Conservation (phyloP, 176 grass and related monocot species). For the Panicum miliaceum region DNA sequence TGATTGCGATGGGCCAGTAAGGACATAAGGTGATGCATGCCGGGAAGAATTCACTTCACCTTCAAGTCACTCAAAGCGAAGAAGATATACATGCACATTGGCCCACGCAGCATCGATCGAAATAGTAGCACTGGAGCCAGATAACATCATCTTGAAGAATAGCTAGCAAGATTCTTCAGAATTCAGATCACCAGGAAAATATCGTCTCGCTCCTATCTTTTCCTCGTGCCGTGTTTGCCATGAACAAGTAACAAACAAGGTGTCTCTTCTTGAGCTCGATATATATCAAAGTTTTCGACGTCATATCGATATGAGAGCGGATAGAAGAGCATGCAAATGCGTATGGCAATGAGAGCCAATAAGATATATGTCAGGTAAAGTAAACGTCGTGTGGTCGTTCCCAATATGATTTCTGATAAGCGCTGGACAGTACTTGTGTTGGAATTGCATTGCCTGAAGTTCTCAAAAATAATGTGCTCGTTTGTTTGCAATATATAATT, state of each 20-base stretch:
- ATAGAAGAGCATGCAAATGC: background rate
- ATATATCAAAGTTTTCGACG: background rate
- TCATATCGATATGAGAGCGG: background rate
- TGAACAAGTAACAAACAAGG: background rate
- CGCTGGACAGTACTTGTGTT: background rate
- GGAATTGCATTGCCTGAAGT: conserved; percentile 1
- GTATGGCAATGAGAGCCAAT: background rate
- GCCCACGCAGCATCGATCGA: background rate
- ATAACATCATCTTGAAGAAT: background rate
- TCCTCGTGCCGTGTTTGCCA: background rate
- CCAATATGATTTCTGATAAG: background rate
- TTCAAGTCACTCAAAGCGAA: background rate
- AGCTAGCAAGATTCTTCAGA: conserved; percentile 9
- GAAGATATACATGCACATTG: conserved; percentile 13
- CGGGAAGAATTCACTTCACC: background rate
- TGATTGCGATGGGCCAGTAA: conserved; percentile 19
- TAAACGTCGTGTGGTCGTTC: background rate
- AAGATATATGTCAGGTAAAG: background rate
- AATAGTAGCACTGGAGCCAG: background rate
- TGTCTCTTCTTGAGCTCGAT: background rate
- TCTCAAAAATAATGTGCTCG: background rate
- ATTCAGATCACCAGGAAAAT: background rate
- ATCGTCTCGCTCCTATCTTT: background rate
- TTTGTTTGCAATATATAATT: background rate
- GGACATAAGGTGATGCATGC: background rate